These are phyloP conservation scores for Plantago elongata DNA, from an alignment of 257 asterid species.

Conservation along the genomic window DNA sequence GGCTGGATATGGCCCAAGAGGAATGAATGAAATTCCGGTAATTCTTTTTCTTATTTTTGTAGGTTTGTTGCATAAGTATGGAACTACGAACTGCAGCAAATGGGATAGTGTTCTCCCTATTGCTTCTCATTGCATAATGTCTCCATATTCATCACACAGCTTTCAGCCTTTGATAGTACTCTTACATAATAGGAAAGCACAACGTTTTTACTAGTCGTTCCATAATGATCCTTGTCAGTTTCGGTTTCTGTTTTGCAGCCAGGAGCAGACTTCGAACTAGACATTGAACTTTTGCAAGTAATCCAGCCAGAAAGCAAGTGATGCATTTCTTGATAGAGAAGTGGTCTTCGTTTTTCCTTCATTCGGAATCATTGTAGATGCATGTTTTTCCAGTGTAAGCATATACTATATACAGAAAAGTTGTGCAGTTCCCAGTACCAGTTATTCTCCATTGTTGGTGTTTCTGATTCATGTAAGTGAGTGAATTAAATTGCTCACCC, in stretches of 20 bases:
- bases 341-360: neutral
- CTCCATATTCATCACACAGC: neutral
- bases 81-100: too few species aligned
- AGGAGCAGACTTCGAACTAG: conserved; percentile 69
- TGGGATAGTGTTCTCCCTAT: too few species aligned
- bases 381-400: too few species aligned
- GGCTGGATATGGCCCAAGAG: conserved; percentile 77
- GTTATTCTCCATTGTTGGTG: too few species aligned
- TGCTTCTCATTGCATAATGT: neutral
- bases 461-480: too few species aligned
- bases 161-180: neutral
- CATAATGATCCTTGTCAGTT: neutral
- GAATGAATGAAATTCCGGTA: conserved; percentile 98
- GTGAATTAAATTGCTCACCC: too few species aligned
- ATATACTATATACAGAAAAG: too few species aligned
- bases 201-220: too few species aligned
- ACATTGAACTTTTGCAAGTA: conserved; percentile 83
- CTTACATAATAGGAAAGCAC: neutral
- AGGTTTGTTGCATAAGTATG: neutral
- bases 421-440: too few species aligned
- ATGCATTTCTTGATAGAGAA: neutral
- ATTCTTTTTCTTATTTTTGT: neutral
- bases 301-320: conserved; percentile 40
- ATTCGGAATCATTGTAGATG: neutral
- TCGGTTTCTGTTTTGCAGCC: conserved; percentile 53